Percentiles rank a stretch among this genome's conserved stretches.
Evolutionary conservation across 225 moss, liverwort and hornwort species (phyloP).

Genomic region (Bryum argenteum): DNA sequence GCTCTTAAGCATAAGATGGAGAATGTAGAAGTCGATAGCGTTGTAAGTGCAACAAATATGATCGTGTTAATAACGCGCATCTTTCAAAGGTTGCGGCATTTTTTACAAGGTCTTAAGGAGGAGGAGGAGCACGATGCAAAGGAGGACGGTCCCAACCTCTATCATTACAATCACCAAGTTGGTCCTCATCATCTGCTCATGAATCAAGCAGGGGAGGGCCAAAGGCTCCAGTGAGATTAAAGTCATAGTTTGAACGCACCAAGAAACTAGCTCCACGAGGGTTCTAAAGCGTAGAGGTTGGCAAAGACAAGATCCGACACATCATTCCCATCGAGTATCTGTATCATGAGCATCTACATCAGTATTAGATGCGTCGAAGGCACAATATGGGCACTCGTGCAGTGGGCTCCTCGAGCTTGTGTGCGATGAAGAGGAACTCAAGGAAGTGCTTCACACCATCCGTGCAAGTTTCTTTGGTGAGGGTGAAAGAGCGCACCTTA

Average conservation of each 20-base stretch:
- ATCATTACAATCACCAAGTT: neutral
- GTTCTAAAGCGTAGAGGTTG: constrained; percentile 21
- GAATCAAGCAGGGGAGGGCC: neutral
- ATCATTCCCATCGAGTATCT: constrained; percentile 18
- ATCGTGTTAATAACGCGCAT: too few relatives aligned
- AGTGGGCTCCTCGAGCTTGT: constrained; percentile 2
- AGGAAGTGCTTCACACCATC: neutral
- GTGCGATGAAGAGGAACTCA: constrained; percentile 10
- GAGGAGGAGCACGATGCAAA: neutral
- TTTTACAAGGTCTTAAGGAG: too few relatives aligned
- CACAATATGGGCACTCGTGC: constrained; percentile 2
- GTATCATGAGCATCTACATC: constrained; percentile 4
- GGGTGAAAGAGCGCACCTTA: too few relatives aligned
- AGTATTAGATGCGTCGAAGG: constrained; percentile 19
- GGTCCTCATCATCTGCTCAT: neutral
- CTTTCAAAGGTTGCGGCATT: too few relatives aligned
- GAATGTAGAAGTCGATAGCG: too few relatives aligned
- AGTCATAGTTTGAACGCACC: constrained; percentile 3
- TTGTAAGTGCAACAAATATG: too few relatives aligned
- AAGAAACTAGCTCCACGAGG: neutral
- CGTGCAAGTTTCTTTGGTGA: neutral
- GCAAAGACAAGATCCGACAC: constrained; percentile 1
- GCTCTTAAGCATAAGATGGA: too few relatives aligned
- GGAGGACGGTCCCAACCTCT: neutral
- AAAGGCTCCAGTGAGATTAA: neutral